Conservation (phyloP, 352 stramenopile species). For the Pythium sp. region DNA sequence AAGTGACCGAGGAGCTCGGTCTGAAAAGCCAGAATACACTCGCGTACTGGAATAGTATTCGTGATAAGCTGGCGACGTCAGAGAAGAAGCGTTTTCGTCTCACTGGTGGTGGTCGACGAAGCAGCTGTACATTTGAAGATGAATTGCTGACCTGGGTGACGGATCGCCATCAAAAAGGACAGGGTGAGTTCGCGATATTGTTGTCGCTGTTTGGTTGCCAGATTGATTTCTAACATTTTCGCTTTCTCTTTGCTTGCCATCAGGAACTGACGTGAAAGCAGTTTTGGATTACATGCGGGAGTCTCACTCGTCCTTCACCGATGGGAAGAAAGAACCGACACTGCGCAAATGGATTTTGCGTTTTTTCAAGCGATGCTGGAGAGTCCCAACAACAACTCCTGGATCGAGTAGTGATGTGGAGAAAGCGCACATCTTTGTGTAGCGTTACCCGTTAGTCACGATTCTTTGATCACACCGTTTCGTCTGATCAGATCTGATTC, state of each 20-base stretch:
- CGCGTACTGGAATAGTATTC: constrained; percentile 76
- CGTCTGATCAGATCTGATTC: constrained; percentile 1
- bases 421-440: constrained; percentile 61
- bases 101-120: constrained; percentile 56
- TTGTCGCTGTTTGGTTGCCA: not conserved
- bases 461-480: not conserved
- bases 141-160: constrained; percentile 74
- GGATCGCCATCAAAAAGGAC: constrained; percentile 57
- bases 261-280: constrained; percentile 63
- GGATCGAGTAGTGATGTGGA: constrained; percentile 32
- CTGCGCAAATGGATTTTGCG: constrained; percentile 80
- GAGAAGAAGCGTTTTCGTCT: constrained; percentile 78
- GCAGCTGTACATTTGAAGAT: constrained; percentile 72
- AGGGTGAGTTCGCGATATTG: constrained; percentile 25
- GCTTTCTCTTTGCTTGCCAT: not conserved
- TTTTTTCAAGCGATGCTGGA: constrained; percentile 79
- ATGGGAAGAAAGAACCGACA: constrained; percentile 79
- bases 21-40: constrained; percentile 72
- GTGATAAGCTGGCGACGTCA: constrained; percentile 62
- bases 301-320: constrained; percentile 61
- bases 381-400: constrained; percentile 22
- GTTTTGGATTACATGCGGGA: constrained; percentile 71
- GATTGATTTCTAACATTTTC: constrained; percentile 3
- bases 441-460: constrained; percentile 7
- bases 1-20: constrained; percentile 61